Evolutionary conservation across 2,329 filamentous ascomycete genomes (phyloP), one percentile per base, ranked within the genome.

Genomic region (Plectosphaerella cucumerina): DNA sequence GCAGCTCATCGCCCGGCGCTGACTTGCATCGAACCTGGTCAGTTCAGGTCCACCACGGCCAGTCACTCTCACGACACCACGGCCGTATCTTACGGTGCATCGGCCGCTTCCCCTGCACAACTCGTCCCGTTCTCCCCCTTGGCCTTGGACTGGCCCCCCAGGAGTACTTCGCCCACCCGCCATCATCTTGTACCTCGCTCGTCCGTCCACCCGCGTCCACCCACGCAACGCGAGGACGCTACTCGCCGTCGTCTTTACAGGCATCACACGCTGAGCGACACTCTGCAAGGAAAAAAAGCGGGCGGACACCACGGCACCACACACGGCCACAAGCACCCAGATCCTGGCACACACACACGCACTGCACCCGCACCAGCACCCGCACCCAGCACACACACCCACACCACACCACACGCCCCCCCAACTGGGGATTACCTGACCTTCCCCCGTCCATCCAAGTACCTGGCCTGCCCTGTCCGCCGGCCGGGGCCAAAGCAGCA

Each of bases 281-380:
- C 21, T 51, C 51, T 51, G 53, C 53, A 54, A 54, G 53, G 48
- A 50, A 54, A 48, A 26, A 54, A 54, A 51, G 51, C 47, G 50
- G 50, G 44, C 26, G 22, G 39, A 9, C 21, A n/a, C 34, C 18
- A 23, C 48, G 39, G 48, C 44, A 42, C 31, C 44, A 47, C 45
- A 21, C 26, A 42, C 22, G 44, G 35, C 50, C 39, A 31, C 43
- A 37, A 18, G 17, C n/a, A 18, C 39, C 33, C 37, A 44, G 47
- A 26, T 20, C 47, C 39, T 33, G 47, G 47, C 22, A 43, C 35
- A 33, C 21, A 15, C 21, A 49, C 39, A 49, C 37, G 37, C 35
- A 15, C 39, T 42, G 14, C 21, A 42, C 37, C 47, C 20, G 34
- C 39, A 31, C 43, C 35, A 18, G 17, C n/a, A 18, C 39, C 33